These are phyloP conservation scores for Podospora comata DNA, from an alignment of 495 filamentous ascomycete genomes.

Conservation along the genomic window DNA sequence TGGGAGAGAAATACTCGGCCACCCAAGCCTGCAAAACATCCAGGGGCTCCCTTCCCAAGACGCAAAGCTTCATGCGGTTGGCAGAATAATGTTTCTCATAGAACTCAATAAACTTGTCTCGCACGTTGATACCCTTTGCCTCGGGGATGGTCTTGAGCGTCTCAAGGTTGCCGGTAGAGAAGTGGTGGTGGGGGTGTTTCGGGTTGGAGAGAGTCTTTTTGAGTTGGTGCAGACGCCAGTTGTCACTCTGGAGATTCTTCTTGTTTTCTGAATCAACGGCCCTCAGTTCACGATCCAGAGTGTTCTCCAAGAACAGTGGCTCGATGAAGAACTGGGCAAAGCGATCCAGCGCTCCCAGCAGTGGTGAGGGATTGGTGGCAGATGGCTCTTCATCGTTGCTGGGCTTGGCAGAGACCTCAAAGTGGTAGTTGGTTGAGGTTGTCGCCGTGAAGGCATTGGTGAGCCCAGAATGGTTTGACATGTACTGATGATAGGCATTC, in stretches of 20 bases:
- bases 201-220: conserved; percentile 88
- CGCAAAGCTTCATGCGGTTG: conserved; percentile 92
- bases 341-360: conserved; percentile 87
- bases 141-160: conserved; percentile 83
- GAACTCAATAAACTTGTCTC: conserved; percentile 92
- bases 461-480: conserved; percentile 80
- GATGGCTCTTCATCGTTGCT: conserved; percentile 53
- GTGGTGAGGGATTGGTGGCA: conserved; percentile 59
- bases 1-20: conserved; percentile 74
- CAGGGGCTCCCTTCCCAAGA: conserved; percentile 82
- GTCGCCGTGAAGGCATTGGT: conserved; percentile 94
- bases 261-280: conserved; percentile 99
- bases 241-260: conserved; percentile 96
- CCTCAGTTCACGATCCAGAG: conserved; percentile 83
- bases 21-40: conserved; percentile 90
- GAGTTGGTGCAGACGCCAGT: conserved; percentile 89
- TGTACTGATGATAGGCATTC: conserved; percentile 93
- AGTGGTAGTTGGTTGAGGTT: conserved; percentile 97
- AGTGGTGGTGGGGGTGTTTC: conserved; percentile 90
- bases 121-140: conserved; percentile 77
- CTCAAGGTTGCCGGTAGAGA: conserved; percentile 90
- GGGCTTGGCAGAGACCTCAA: conserved; percentile 80
- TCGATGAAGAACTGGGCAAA: conserved; percentile 98
- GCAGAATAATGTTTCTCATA: conserved; percentile 90
- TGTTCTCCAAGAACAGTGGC: conserved; percentile 85